A percentile compares a stretch with the other conserved stretches of the same genome.
phyloP scores from a whole-genome alignment of 106 monocot genomes.

The Allium sativum region DNA sequence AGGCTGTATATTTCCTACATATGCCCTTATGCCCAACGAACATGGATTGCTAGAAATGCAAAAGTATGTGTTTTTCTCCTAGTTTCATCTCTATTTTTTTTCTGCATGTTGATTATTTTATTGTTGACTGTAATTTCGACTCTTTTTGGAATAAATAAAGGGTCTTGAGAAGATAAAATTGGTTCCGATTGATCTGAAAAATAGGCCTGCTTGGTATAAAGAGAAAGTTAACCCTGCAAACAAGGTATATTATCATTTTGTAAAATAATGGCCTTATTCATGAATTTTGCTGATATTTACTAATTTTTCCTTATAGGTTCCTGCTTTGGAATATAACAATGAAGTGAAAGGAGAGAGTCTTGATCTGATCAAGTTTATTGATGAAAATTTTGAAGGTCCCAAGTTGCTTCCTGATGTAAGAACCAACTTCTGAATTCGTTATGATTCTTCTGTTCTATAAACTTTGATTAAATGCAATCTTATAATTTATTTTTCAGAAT shows the following conservation, averaged over 20 bases:
- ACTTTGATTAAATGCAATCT: too few relatives aligned
- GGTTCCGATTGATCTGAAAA: constrained; percentile 56
- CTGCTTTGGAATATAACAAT: constrained; percentile 66
- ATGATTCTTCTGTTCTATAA: too few relatives aligned
- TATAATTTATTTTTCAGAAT: too few relatives aligned
- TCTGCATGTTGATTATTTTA: too few relatives aligned
- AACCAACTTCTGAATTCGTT: too few relatives aligned
- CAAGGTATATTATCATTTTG: constrained; percentile 35
- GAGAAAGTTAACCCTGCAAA: constrained; percentile 81
- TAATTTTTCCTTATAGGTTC: constrained; percentile 32
- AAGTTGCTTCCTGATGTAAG: constrained; percentile 57
- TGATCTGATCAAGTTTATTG: constrained; percentile 57
- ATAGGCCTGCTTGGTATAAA: constrained; percentile 88
- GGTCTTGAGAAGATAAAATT: constrained; percentile 69
- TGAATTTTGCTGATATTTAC: background rate
- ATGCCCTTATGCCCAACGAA: constrained; percentile 70
- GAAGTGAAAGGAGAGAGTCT: constrained; percentile 67
- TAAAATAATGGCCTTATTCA: background rate
- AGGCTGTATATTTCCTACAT: constrained; percentile 44
- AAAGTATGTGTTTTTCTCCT: constrained; percentile 9
- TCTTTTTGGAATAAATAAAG: constrained; percentile 14
- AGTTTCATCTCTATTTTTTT: too few relatives aligned
- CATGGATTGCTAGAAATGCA: constrained; percentile 75
- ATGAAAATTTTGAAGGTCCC: constrained; percentile 62
- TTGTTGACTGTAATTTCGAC: background rate